Conservation (phyloP, 768 basidiomycete genomes). For the Antrodiella citrinella region DNA sequence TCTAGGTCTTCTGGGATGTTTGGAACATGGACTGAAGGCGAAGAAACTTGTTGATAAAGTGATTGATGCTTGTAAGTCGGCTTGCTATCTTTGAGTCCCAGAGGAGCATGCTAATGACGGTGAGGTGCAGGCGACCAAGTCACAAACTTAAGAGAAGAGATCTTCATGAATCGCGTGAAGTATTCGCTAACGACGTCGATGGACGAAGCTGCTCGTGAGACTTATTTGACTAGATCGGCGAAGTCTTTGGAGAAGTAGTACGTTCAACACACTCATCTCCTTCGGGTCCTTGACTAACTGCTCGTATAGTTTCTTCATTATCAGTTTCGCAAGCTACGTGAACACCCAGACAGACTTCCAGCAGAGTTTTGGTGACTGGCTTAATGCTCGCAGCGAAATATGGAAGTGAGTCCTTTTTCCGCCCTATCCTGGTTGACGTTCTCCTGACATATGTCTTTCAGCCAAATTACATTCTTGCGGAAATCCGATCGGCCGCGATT, state of each 20-base stretch:
- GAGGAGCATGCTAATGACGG: conserved; percentile 1
- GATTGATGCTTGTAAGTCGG: conserved; percentile 62
- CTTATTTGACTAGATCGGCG: conserved; percentile 54
- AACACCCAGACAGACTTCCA: conserved; percentile 51
- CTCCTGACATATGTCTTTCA: conserved; percentile 23
- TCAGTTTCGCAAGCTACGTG: conserved; percentile 88
- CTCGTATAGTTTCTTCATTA: conserved; percentile 73
- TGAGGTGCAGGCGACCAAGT: conserved; percentile 84
- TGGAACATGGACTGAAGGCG: conserved; percentile 79
- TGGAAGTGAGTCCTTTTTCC: conserved; percentile 63
- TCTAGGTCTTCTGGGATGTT: conserved; percentile 83
- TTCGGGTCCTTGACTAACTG: neutral
- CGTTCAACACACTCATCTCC: no score
- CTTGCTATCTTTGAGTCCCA: neutral
- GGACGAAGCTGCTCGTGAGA: conserved; percentile 43
- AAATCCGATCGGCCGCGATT: conserved; percentile 74
- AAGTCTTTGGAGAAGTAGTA: conserved; percentile 87
- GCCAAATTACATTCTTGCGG: conserved; percentile 82
- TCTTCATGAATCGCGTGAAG: conserved; percentile 72
- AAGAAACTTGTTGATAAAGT: conserved; percentile 88
- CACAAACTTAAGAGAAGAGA: conserved; percentile 83
- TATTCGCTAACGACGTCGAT: conserved; percentile 79
- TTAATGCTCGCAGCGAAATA: conserved; percentile 82
- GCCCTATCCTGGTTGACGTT: no score
- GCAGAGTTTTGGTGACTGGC: conserved; percentile 79